Evolutionary conservation across 2,329 filamentous ascomycete genomes (phyloP).

Genomic region (Cercospora sp.): DNA sequence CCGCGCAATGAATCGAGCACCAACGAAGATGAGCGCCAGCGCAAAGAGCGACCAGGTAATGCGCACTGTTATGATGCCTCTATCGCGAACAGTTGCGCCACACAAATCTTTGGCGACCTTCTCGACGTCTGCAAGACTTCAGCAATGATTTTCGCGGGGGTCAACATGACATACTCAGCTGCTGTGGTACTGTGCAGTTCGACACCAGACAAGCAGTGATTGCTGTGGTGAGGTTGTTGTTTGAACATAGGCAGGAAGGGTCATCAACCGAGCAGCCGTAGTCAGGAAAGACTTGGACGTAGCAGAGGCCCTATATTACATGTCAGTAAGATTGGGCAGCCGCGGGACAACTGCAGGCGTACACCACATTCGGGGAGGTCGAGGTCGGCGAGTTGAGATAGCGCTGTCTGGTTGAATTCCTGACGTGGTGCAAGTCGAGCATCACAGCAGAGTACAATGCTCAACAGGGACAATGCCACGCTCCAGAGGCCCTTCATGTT

Average conservation of each 20-base stretch:
- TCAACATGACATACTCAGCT: conserved; percentile 14
- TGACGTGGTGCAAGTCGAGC: neutral
- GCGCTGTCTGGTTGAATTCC: neutral
- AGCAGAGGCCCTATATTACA: conserved; percentile 20
- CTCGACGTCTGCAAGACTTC: conserved; percentile 16
- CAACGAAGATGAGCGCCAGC: conserved; percentile 23
- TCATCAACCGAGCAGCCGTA: conserved; percentile 20
- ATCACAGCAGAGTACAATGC: neutral
- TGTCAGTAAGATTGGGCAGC: neutral
- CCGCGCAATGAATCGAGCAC: conserved; percentile 21
- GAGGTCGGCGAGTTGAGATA: conserved; percentile 14
- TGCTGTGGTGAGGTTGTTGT: conserved; percentile 24
- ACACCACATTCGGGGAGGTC: conserved; percentile 19
- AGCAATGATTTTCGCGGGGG: neutral
- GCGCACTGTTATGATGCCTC: conserved; percentile 10
- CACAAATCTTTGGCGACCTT: conserved; percentile 23
- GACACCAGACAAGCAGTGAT: conserved; percentile 22
- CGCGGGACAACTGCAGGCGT: neutral
- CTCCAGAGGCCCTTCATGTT: conserved; percentile 1
- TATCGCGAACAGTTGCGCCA: conserved; percentile 19
- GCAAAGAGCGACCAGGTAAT: conserved; percentile 25
- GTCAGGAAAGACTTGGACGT: conserved; percentile 22
- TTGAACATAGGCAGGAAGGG: conserved; percentile 23
- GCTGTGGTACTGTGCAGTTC: conserved; percentile 26
- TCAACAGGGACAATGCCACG: neutral